Evolutionary conservation across 345 rosid genomes (phyloP).

Genomic region (Rhodamnia argentea): DNA sequence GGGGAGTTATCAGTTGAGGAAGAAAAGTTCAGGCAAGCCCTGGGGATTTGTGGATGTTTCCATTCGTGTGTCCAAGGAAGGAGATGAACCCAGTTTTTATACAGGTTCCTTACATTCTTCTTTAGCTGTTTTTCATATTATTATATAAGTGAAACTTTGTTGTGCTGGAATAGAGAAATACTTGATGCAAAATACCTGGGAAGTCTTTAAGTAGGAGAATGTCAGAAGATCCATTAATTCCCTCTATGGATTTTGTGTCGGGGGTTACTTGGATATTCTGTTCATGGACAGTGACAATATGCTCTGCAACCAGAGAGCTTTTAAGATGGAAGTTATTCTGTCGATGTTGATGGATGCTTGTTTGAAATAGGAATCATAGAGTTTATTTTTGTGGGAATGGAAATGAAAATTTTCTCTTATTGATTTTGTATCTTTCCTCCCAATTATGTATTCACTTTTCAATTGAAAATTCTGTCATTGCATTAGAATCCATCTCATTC

Average conservation of each 20-base stretch:
- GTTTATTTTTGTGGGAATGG: neutral
- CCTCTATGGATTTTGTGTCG: neutral
- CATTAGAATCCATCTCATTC: neutral
- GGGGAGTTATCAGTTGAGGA: slow-evolving; percentile 80
- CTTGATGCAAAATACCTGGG: neutral
- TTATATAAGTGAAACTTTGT: neutral
- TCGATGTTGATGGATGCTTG: neutral
- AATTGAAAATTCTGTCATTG: neutral
- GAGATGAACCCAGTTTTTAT: slow-evolving; percentile 23
- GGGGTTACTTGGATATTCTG: neutral
- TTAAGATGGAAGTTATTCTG: neutral
- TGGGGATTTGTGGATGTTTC: slow-evolving; percentile 79
- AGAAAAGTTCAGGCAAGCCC: slow-evolving; percentile 46
- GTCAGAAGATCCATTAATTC: neutral
- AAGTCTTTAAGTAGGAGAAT: neutral
- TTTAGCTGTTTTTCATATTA: neutral
- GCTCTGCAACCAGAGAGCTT: neutral
- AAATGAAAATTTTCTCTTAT: neutral
- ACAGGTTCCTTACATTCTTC: slow-evolving; percentile 18
- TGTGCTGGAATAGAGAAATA: neutral
- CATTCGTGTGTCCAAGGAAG: slow-evolving; percentile 42
- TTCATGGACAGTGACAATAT: neutral
- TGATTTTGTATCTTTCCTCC: neutral
- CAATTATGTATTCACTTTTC: neutral
- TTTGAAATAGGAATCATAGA: neutral